phyloP scores from a whole-genome alignment of 257 asterid species.

The Coffea canephora region DNA sequence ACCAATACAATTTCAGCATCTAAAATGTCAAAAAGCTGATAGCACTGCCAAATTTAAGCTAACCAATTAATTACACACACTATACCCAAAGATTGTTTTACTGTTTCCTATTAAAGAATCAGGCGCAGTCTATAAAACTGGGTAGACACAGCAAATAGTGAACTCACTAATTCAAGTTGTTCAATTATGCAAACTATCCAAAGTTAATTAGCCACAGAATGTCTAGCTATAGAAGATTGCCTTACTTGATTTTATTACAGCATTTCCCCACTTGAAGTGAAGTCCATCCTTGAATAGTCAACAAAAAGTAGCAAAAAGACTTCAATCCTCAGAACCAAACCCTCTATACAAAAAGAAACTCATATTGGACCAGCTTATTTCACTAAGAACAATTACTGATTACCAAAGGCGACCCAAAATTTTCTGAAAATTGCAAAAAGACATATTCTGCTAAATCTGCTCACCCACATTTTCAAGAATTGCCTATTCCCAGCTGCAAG shows the following conservation, averaged over 20 bases:
- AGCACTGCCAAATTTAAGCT: not conserved
- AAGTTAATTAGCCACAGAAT: not conserved
- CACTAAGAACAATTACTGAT: not conserved
- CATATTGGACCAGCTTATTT: not conserved
- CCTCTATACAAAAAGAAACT: not conserved
- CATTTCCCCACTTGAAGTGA: not conserved
- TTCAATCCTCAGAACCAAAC: not conserved
- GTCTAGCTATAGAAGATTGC: not conserved
- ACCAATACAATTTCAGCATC: not conserved
- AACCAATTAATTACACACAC: not conserved
- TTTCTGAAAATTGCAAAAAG: not conserved
- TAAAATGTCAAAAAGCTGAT: not conserved
- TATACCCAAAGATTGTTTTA: no score
- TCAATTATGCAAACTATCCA: not conserved
- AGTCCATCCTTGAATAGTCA: not conserved
- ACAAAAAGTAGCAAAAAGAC: not conserved
- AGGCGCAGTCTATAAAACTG: not conserved
- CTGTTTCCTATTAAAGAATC: not conserved
- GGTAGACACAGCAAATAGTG: not conserved
- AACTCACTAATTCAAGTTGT: not conserved
- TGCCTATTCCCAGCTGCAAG: not conserved
- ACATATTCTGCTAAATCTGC: not conserved
- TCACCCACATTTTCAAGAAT: not conserved
- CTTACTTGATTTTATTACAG: not conserved
- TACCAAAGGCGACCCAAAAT: not conserved